Conservation (phyloP, 805 yeast species). For the Wickerhamiella siamensis region DNA sequence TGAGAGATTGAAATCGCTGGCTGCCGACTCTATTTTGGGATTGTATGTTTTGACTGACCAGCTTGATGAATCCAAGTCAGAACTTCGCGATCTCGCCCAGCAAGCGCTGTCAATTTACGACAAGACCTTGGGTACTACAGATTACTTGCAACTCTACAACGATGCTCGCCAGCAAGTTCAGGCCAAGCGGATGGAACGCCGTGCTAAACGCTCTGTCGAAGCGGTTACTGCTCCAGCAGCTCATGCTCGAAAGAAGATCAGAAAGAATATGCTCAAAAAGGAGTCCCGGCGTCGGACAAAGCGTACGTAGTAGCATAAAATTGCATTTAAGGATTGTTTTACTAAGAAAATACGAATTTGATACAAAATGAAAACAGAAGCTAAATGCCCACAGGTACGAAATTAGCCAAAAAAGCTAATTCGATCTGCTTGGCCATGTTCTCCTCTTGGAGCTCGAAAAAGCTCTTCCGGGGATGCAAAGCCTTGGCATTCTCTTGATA, state of each 20-base stretch:
- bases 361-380: background rate
- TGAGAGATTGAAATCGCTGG: constrained; percentile 29
- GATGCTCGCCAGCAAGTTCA: constrained; percentile 47
- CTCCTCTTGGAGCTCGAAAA: background rate
- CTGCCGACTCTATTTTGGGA: constrained; percentile 41
- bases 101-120: constrained; percentile 62
- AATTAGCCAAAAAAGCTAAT: background rate
- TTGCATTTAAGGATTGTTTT: background rate
- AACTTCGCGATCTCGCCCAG: constrained; percentile 36
- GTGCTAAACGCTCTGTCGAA: constrained; percentile 57
- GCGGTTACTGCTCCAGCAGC: constrained; percentile 67
- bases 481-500: background rate
- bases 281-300: constrained; percentile 40
- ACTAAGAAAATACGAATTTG: background rate
- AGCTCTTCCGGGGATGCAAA: background rate
- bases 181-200: constrained; percentile 60
- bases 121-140: constrained; percentile 53
- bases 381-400: background rate
- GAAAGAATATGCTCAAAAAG: constrained; percentile 58
- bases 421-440: background rate
- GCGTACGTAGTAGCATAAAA: background rate
- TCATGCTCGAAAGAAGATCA: constrained; percentile 64
- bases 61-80: constrained; percentile 27
- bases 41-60: constrained; percentile 31
- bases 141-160: constrained; percentile 46